These are phyloP conservation scores for Diatrype stigma DNA, from an alignment of 2,329 filamentous ascomycete genomes.

Conservation along the genomic window DNA sequence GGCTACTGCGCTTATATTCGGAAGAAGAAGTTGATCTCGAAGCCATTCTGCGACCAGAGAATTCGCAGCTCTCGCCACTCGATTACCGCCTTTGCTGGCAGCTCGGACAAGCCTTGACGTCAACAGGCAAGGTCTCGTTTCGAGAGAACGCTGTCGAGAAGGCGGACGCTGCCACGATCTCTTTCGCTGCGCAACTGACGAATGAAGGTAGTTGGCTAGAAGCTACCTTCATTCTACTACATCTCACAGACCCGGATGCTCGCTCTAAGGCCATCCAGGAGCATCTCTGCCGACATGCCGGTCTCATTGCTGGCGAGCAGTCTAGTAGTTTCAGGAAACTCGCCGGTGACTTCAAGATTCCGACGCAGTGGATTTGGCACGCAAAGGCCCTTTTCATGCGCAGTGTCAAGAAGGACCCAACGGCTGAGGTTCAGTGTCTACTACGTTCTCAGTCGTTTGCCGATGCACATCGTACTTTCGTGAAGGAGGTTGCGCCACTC, in stretches of 20 bases:
- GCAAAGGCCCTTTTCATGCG: conserved; percentile 82
- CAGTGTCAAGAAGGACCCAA: conserved; percentile 64
- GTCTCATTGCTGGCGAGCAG: conserved; percentile 56
- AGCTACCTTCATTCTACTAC: conserved; percentile 72
- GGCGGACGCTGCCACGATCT: conserved; percentile 61
- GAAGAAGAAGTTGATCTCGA: conserved; percentile 57
- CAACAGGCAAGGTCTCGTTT: conserved; percentile 47
- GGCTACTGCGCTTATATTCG: conserved; percentile 77
- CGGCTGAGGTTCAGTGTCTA: conserved; percentile 72
- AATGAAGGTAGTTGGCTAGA: conserved; percentile 63
- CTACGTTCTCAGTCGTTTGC: conserved; percentile 71
- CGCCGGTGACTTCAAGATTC: conserved; percentile 63
- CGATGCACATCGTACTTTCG: conserved; percentile 81
- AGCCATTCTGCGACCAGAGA: conserved; percentile 69
- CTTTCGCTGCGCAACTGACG: conserved; percentile 62
- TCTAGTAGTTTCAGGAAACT: conserved; percentile 56
- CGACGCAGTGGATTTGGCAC: conserved; percentile 76
- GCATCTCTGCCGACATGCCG: conserved; percentile 69
- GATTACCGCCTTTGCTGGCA: conserved; percentile 81
- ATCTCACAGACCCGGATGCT: conserved; percentile 60
- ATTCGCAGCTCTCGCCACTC: conserved; percentile 69
- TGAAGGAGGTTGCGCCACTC: conserved; percentile 73
- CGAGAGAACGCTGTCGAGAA: conserved; percentile 53
- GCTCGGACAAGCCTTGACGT: conserved; percentile 63
- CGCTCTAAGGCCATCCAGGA: conserved; percentile 67